Conservation (phyloP, 208 protist species). For the Porcisia deanei region DNA sequence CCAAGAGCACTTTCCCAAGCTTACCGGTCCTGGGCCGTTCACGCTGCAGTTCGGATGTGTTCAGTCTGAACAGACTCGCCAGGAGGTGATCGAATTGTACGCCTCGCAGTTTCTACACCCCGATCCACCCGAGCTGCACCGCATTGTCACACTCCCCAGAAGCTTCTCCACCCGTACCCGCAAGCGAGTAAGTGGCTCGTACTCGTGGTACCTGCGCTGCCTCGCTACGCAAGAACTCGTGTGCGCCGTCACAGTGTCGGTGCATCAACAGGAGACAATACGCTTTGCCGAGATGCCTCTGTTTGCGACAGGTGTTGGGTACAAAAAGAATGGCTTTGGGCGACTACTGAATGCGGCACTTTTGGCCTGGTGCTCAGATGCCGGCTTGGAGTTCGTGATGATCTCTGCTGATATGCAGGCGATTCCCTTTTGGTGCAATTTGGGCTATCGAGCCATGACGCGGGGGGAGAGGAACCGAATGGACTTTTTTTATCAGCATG, state of each 20-base stretch:
- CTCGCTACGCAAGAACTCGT: constrained; percentile 66
- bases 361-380: constrained; percentile 56
- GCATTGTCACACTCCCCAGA: constrained; percentile 69
- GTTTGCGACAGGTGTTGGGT: constrained; percentile 85
- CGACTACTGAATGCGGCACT: constrained; percentile 78
- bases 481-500: constrained; percentile 88
- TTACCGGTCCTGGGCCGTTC: constrained; percentile 68
- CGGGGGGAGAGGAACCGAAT: constrained; percentile 71
- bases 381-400: constrained; percentile 81
- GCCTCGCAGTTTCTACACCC: constrained; percentile 80
- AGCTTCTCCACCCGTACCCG: constrained; percentile 77
- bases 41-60: constrained; percentile 70
- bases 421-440: constrained; percentile 77
- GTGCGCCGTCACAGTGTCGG: constrained; percentile 75
- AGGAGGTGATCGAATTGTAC: constrained; percentile 81
- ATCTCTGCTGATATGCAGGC: constrained; percentile 88
- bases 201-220: constrained; percentile 82
- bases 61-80: constrained; percentile 50
- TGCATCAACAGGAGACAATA: constrained; percentile 76
- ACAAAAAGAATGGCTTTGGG: constrained; percentile 86
- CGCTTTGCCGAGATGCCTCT: constrained; percentile 87
- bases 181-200: constrained; percentile 63
- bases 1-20: constrained; percentile 77
- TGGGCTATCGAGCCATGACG: constrained; percentile 81
- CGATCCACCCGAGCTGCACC: constrained; percentile 70